Evolutionary conservation across 2,329 filamentous ascomycete genomes (phyloP).

Genomic region (Macrophomina pseudophaseolina): DNA sequence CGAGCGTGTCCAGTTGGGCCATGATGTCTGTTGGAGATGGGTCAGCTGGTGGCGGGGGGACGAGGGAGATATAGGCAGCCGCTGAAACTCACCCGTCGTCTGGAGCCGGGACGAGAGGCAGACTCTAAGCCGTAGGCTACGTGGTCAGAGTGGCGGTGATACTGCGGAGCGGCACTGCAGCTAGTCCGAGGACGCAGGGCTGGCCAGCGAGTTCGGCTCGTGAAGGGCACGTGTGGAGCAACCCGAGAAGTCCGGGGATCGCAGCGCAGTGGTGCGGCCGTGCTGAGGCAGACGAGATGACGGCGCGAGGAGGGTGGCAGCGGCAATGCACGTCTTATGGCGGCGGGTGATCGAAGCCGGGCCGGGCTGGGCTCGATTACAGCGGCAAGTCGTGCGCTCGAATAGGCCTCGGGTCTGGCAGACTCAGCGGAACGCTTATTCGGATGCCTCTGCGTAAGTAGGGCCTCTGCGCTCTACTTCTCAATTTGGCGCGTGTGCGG

Average conservation of each 20-base stretch:
- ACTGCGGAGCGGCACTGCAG: conserved; percentile 14
- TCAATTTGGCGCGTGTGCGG: not conserved
- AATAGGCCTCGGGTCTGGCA: conserved; percentile 15
- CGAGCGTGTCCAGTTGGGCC: conserved; percentile 95
- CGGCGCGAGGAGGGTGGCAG: not conserved
- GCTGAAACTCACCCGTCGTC: conserved; percentile 13
- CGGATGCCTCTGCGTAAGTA: not conserved
- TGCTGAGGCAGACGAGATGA: conserved; percentile 8
- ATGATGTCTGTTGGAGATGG: conserved; percentile 64
- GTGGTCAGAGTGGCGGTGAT: conserved; percentile 25
- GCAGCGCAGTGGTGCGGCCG: conserved; percentile 15
- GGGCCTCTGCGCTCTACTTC: not conserved
- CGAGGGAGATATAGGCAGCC: conserved; percentile 17
- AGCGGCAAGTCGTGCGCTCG: not conserved
- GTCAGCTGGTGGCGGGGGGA: not conserved
- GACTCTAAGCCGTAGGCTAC: conserved; percentile 12
- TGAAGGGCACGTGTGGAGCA: conserved; percentile 21
- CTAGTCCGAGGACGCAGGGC: conserved; percentile 8
- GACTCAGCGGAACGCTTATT: not conserved
- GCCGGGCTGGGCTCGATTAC: conserved; percentile 1
- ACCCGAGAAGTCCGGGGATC: conserved; percentile 15
- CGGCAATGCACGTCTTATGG: conserved; percentile 14
- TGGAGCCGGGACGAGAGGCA: conserved; percentile 6
- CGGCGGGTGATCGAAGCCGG: conserved; percentile 10
- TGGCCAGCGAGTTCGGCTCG: conserved; percentile 22